Evolutionary conservation across 371 early-diverging fungal species (phyloP), one percentile per base, ranked within the genome.

Genomic region (Parasitella parasitica): DNA sequence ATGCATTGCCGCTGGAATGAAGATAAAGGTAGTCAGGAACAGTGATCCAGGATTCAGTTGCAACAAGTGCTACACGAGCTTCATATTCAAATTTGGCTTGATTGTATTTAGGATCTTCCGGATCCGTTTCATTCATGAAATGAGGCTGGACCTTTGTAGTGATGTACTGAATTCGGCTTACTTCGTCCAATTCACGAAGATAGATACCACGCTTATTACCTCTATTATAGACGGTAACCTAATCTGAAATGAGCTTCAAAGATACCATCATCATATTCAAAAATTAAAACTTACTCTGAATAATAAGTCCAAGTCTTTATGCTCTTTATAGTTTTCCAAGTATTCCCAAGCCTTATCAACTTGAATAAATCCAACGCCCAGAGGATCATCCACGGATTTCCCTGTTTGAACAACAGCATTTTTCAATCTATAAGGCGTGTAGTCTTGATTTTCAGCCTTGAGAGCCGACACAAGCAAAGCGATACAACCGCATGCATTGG

Each of bases 401-500:
- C 84, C 83, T 0, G 91, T 89, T 61, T 86, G 87, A 32, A 86
- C 72, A 43, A 97, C 75, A 41, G 97, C 95, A 37, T 82, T 81
- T 66, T 88, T 89, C 54, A 97, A 70, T 15, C 93, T 83, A 75
- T 89, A 95, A 22, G 97, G 94, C 15, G 89, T 94, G 67, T 90
- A 91, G 4, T 69, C 59, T 51, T 82, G 76, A 11, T 81, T 75
- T 36, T 81, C 72, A n/a, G 84, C 87, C 71, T 91, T 94, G 51
- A 91, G 66, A 7, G 84, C 94, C 5, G 95, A 94, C 4, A 96
- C 80, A 58, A 97, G 80, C 48, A 94, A 81, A 1, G 92, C 80
- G 46, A 92, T 67, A 66, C 94, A 92, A 16, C 97, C 97, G 69
- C 94, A 92, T 38, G 88, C 89, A 67, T 94, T 95, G 39, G 98